phyloP scores from a whole-genome alignment of 2,329 filamentous ascomycete genomes.

The Penicillium sp. region DNA sequence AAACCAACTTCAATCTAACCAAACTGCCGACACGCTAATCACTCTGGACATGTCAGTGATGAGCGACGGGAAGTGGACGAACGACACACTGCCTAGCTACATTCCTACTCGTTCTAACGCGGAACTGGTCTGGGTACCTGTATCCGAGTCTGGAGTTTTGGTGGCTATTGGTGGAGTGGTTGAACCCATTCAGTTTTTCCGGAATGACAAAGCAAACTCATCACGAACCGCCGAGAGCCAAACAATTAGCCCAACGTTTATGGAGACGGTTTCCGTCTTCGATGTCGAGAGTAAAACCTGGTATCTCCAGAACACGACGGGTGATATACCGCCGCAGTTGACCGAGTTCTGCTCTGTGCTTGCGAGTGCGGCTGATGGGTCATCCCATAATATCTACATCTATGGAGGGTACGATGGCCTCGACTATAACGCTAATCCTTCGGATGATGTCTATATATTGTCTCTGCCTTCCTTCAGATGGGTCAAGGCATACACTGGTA shows the following conservation, averaged over 20 bases:
- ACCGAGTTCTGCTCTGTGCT: constrained; percentile 37
- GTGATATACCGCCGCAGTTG: constrained; percentile 28
- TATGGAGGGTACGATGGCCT: constrained; percentile 42
- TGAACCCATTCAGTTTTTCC: constrained; percentile 18
- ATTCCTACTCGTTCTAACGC: constrained; percentile 53
- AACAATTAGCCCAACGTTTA: constrained; percentile 26
- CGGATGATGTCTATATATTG: constrained; percentile 34
- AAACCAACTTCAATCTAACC: constrained; percentile 26
- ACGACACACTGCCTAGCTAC: constrained; percentile 44
- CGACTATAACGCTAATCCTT: constrained; percentile 21
- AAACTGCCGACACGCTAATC: constrained; percentile 50
- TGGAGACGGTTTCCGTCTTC: constrained; percentile 33
- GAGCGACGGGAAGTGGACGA: constrained; percentile 47
- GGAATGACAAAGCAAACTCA: constrained; percentile 3
- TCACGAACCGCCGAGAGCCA: constrained; percentile 4
- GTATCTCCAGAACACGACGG: constrained; percentile 37
- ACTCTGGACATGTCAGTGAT: constrained; percentile 52
- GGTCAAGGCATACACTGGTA: constrained; percentile 15
- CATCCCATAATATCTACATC: constrained; percentile 43
- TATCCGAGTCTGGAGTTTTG: constrained; percentile 30
- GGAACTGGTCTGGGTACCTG: constrained; percentile 55
- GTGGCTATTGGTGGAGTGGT: constrained; percentile 35
- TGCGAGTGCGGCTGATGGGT: constrained; percentile 31
- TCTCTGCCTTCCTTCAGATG: constrained; percentile 19
- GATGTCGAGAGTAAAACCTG: constrained; percentile 30